Conservation (phyloP, 2,329 filamentous ascomycete genomes). For the Paecilomyces dactylethromorphus region DNA sequence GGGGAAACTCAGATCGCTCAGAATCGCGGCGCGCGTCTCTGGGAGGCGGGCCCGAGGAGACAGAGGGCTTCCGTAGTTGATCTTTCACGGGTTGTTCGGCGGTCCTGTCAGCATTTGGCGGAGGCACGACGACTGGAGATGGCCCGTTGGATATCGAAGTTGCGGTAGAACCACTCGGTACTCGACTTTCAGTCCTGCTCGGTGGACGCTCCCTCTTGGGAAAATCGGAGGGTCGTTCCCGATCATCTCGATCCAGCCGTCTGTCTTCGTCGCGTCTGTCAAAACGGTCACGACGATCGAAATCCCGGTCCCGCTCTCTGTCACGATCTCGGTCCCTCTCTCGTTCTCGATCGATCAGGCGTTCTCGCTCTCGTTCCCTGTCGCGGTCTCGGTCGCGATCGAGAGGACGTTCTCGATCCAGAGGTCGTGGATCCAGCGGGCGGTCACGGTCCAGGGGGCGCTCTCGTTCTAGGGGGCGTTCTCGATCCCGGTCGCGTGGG, state of each 20-base stretch:
- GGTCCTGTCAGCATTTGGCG: constrained; percentile 14
- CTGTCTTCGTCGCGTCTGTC: constrained; percentile 27
- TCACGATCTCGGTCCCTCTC: constrained; percentile 18
- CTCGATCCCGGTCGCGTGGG: constrained; percentile 22
- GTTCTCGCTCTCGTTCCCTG: constrained; percentile 25
- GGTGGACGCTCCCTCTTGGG: constrained; percentile 37
- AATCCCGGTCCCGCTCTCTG: constrained; percentile 24
- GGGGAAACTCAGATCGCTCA: constrained; percentile 19
- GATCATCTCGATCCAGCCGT: constrained; percentile 22
- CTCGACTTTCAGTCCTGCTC: constrained; percentile 22
- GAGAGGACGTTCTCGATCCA: not conserved
- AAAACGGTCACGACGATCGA: constrained; percentile 27
- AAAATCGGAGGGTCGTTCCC: constrained; percentile 24
- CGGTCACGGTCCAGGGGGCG: constrained; percentile 22
- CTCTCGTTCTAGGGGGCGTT: constrained; percentile 14
- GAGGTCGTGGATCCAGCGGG: constrained; percentile 22
- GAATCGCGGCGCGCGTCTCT: constrained; percentile 26
- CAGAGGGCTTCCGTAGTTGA: constrained; percentile 15
- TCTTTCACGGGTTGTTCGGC: constrained; percentile 19
- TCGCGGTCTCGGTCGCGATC: constrained; percentile 32
- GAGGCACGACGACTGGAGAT: constrained; percentile 5
- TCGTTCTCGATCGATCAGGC: not conserved
- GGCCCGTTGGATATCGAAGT: constrained; percentile 9
- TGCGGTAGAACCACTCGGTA: constrained; percentile 17
- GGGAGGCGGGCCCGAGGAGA: constrained; percentile 7